Base-by-base conservation (phyloP, 345 rosid genomes). In the Hirschfeldia incana region DNA sequence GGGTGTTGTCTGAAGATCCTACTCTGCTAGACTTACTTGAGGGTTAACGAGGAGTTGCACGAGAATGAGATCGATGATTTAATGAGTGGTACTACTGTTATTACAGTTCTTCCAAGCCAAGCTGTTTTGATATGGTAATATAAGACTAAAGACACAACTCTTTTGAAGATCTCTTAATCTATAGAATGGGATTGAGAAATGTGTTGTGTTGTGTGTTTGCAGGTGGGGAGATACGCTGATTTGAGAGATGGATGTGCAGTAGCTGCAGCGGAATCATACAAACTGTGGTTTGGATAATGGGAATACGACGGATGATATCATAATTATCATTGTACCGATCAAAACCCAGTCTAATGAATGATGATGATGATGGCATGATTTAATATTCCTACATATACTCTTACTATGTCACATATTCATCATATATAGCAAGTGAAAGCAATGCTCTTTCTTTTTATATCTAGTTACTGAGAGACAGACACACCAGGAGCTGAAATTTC, bases 251-350 rank as follows among this genome's bases (percentile, higher is more conserved):
- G 98, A 75, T 96, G 99, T 64, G 87, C 91, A 27, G 94, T 90
- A 28, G 90, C 93, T 70, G 86, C 97, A 32, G 99, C 94, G 77
- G 94, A 96, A 78, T 92, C 99, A 6, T 93, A 93, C 84, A 93
- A 88, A 86, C 76, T 82, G 51, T 95, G 99, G 99, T 83, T 21
- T 95, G 88, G 89, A 89, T 70, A 79, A 88, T 73, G 99, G 88
- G 83, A 90, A 81, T 78, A 93, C 97, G 68, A 95, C 98, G n/a
- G 99, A 95, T 88, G 99, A 95, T 87, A 95, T 95, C 67, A 93
- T 98, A 29, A 86, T 95, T 78, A 89, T 93, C 77, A 85, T 93
- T 83, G 99, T 88, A 68, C 93, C 90, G 75, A 85, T 95, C 46
- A 93, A 91, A 81, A 89, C 84, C 80, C 79, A 87, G 60, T 78